Conservation (phyloP, 306 rosid species). For the Cucumis cinereus region DNA sequence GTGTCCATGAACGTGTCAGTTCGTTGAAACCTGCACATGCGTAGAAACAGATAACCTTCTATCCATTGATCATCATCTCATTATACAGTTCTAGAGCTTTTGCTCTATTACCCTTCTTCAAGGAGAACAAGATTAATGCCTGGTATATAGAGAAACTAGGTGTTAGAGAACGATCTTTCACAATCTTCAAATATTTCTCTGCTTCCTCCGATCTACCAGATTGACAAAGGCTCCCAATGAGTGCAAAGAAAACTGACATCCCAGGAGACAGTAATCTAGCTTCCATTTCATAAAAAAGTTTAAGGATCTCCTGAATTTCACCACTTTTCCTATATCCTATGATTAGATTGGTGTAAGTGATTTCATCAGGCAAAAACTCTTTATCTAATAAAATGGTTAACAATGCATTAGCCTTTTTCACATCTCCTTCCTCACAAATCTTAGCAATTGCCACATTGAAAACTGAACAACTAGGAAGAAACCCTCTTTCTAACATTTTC, state of each 20-base stretch:
- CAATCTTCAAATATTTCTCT: slow-evolving; percentile 37
- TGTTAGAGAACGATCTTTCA: slow-evolving; percentile 42
- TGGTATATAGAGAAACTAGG: slow-evolving; percentile 24
- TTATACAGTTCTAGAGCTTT: slow-evolving; percentile 28
- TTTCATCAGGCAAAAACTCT: slow-evolving; percentile 45
- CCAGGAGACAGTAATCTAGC: slow-evolving; percentile 41
- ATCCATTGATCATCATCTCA: slow-evolving; percentile 30
- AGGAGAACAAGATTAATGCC: slow-evolving; percentile 25
- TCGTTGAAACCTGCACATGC: background rate
- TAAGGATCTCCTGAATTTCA: slow-evolving; percentile 37
- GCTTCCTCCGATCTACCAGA: slow-evolving; percentile 54
- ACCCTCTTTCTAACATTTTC: slow-evolving; percentile 40
- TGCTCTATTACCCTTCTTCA: slow-evolving; percentile 25
- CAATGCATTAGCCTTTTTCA: slow-evolving; percentile 32
- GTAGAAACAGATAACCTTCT: background rate
- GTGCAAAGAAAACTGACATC: slow-evolving; percentile 22
- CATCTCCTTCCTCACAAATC: slow-evolving; percentile 40
- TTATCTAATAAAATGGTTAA: slow-evolving; percentile 51
- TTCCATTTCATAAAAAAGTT: slow-evolving; percentile 72
- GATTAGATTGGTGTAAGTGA: slow-evolving; percentile 38
- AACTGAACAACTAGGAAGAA: slow-evolving; percentile 47
- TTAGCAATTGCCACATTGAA: slow-evolving; percentile 46
- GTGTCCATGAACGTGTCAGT: background rate
- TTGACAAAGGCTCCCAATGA: slow-evolving; percentile 38
- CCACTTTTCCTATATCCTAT: slow-evolving; percentile 34